Evolutionary conservation across 768 basidiomycete genomes (phyloP).

Genomic region (Suillus subaureus): DNA sequence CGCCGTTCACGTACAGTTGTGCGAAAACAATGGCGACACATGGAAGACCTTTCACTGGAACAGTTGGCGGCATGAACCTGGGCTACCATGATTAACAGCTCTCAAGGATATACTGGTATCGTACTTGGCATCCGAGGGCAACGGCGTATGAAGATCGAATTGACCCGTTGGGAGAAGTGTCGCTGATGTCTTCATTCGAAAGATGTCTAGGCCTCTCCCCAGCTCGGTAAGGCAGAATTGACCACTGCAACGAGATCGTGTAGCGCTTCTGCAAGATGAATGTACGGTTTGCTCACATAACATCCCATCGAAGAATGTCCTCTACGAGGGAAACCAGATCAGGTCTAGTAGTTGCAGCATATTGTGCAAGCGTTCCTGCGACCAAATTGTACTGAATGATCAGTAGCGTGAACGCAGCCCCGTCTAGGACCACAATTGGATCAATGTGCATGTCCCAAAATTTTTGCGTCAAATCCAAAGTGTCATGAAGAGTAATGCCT

Average conservation of each 20-base stretch:
- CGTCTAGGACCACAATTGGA: slow-evolving; percentile 33
- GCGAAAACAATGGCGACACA: slow-evolving; percentile 45
- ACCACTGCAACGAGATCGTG: slow-evolving; percentile 29
- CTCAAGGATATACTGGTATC: neutral
- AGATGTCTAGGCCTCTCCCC: slow-evolving; percentile 47
- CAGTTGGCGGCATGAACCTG: slow-evolving; percentile 51
- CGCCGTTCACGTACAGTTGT: slow-evolving; percentile 35
- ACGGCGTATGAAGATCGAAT: slow-evolving; percentile 42
- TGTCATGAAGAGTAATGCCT: slow-evolving; percentile 35
- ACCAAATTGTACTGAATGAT: slow-evolving; percentile 43
- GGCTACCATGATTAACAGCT: neutral
- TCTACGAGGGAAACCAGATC: slow-evolving; percentile 28
- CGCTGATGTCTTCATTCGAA: slow-evolving; percentile 46
- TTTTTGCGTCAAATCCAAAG: slow-evolving; percentile 31
- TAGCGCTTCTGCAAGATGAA: neutral
- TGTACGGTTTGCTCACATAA: neutral
- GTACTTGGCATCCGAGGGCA: slow-evolving; percentile 40
- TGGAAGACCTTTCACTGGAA: slow-evolving; percentile 35
- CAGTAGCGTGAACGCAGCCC: slow-evolving; percentile 33
- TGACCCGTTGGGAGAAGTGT: slow-evolving; percentile 38
- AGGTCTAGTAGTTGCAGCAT: slow-evolving; percentile 20
- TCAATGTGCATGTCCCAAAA: slow-evolving; percentile 41
- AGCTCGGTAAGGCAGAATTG: slow-evolving; percentile 49
- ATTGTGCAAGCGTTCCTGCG: slow-evolving; percentile 39
- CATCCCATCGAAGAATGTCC: slow-evolving; percentile 25